Evolutionary conservation across 1,139 yeast species (phyloP).

Genomic region (Tardiomyces digboiensis): DNA sequence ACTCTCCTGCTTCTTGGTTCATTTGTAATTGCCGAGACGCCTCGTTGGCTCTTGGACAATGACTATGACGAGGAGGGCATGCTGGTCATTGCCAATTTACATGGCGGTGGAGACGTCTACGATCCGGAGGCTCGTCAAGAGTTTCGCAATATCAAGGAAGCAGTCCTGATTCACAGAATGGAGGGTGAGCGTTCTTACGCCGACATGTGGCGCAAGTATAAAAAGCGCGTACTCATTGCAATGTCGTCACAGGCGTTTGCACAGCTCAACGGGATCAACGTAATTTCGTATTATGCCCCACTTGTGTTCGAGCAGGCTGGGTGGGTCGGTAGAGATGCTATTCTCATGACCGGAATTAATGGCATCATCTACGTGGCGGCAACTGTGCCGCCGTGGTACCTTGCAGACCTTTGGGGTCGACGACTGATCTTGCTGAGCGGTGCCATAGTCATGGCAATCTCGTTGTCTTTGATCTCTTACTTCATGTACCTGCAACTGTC

Average conservation of each 20-base stretch:
- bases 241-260: conserved; percentile 91
- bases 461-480: conserved; percentile 57
- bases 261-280: conserved; percentile 87
- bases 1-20: conserved; percentile 59
- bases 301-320: conserved; percentile 93
- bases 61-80: conserved; percentile 87
- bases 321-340: conserved; percentile 82
- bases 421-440: conserved; percentile 74
- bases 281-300: conserved; percentile 89
- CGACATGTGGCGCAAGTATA: conserved; percentile 62
- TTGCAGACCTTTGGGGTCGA: conserved; percentile 88
- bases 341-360: conserved; percentile 90
- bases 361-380: conserved; percentile 63
- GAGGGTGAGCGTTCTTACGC: conserved; percentile 70
- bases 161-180: conserved; percentile 64
- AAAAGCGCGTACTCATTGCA: conserved; percentile 75
- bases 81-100: conserved; percentile 71
- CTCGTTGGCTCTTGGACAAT: conserved; percentile 82
- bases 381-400: conserved; percentile 86
- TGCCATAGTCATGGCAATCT: conserved; percentile 66
- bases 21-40: conserved; percentile 74
- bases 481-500: conserved; percentile 50
- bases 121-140: conserved; percentile 52
- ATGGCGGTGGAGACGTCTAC: conserved; percentile 53
- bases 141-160: conserved; percentile 69